Base-by-base conservation (phyloP, 1,284 basidiomycete species). In the Boletus sp. region DNA sequence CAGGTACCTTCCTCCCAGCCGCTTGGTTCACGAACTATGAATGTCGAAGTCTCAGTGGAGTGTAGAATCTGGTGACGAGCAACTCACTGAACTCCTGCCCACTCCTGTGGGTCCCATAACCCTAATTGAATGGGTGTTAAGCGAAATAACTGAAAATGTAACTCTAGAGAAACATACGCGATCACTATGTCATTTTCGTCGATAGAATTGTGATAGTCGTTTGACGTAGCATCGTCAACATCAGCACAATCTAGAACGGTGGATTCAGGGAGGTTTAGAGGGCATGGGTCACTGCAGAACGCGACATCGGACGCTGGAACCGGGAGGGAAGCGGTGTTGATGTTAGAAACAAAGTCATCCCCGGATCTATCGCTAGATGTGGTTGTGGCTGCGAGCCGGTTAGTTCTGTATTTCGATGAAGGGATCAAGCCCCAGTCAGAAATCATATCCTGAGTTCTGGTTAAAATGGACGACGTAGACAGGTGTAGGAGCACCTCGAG, bases 61-160 rank as follows among this genome's bases (percentile, higher is more conserved):
- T 4, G 6, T n/a, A 8, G 15, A 20, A 4, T 37, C 3, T 48
- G 13, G 12, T 3, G 7, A 15, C 1, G 6, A 39, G 24, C 18
- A 2, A 56, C 74, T 56, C 42, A 76, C 76, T 2, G 76, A 69
- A 31, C 74, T 73, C 59, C 77, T 78, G n/a, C 77, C 77, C 2
- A 65, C 71, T 24, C 77, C 77, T 8, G 76, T 76, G 18, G 67
- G 62, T 0, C 77, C 77, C 76, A 78, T 77, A 22, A 78, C 65
- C 13, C 76, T 77, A 22, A 37, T 15, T 7, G 15, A n/a, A 53
- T 8, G 4, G 0, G 1, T 31, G 6, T 24, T 44, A 9, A 56
- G 42, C 7, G 16, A 46, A 51, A 37, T 22, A 20, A 42, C n/a
- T n/a, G n/a, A n/a, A n/a, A 45, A 12, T 11, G 13, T 12, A 39